Evolutionary conservation across 371 early-diverging fungal species (phyloP).

Genomic region (Rhizomucor miehei): DNA sequence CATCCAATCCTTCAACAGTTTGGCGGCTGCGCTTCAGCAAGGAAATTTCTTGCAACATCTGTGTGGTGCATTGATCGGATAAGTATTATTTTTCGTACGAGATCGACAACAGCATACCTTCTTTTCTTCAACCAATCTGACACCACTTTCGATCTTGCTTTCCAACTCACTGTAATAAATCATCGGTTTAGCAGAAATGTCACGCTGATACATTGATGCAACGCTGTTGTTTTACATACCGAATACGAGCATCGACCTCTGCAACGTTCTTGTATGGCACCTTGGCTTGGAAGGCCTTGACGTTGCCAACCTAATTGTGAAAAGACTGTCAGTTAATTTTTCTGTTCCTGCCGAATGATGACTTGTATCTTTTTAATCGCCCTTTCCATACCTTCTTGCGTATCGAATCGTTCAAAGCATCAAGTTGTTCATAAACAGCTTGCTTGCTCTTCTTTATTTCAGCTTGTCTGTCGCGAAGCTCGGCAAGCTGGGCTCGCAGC

Average conservation of each 20-base stretch:
- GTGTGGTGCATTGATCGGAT: too few species aligned
- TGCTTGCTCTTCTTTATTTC: slow-evolving; percentile 53
- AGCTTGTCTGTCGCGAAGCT: slow-evolving; percentile 59
- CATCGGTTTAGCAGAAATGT: too few species aligned
- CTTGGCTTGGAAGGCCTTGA: slow-evolving; percentile 74
- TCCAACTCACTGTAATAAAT: slow-evolving; percentile 60
- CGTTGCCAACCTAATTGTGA: slow-evolving; percentile 65
- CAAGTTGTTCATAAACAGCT: slow-evolving; percentile 59
- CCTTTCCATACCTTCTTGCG: slow-evolving; percentile 19
- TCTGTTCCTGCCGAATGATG: too few species aligned
- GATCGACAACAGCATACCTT: slow-evolving; percentile 33
- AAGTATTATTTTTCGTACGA: too few species aligned
- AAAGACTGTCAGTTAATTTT: too few species aligned
- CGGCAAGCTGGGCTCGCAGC: slow-evolving; percentile 59
- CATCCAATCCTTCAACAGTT: slow-evolving; percentile 66
- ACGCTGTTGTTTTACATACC: slow-evolving; percentile 36
- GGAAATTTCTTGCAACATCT: slow-evolving; percentile 76
- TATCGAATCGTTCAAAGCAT: slow-evolving; percentile 38
- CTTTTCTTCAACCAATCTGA: slow-evolving; percentile 86
- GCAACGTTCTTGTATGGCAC: slow-evolving; percentile 73
- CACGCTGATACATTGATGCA: too few species aligned
- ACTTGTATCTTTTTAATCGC: neutral
- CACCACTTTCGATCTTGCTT: slow-evolving; percentile 74
- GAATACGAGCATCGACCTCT: slow-evolving; percentile 78
- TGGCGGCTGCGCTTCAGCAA: slow-evolving; percentile 77